These are phyloP conservation scores for Aspergillus hancockii DNA, from an alignment of 495 filamentous ascomycete species.

Conservation along the genomic window DNA sequence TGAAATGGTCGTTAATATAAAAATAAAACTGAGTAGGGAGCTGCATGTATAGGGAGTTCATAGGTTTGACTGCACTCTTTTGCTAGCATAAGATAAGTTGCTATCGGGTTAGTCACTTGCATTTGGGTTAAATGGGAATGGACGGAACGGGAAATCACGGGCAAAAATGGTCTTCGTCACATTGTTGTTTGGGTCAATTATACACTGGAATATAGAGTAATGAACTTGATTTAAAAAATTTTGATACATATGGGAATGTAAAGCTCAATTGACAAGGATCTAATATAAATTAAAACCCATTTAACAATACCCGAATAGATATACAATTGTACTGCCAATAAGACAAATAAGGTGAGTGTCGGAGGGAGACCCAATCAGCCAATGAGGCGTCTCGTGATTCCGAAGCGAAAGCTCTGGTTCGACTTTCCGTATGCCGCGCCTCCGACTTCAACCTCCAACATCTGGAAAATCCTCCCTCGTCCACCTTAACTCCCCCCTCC, in stretches of 20 bases:
- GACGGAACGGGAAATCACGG: conserved; percentile 18
- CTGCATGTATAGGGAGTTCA: conserved; percentile 28
- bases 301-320: not conserved
- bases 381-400: conserved; percentile 49
- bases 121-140: conserved; percentile 8
- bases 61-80: conserved; percentile 18
- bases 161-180: conserved; percentile 2
- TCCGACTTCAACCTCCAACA: conserved; percentile 41
- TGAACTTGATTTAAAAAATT: not conserved
- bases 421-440: conserved; percentile 35
- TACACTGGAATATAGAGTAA: not conserved
- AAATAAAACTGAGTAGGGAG: not conserved
- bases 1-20: conserved; percentile 21
- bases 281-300: not conserved
- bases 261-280: not conserved
- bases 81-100: conserved; percentile 16
- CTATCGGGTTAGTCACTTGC: conserved; percentile 16
- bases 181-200: conserved; percentile 6
- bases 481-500: conserved; percentile 25
- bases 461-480: conserved; percentile 34
- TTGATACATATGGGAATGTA: not conserved
- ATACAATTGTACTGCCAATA: not conserved
- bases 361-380: conserved; percentile 32
- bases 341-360: conserved; percentile 9
- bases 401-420: conserved; percentile 51